A percentile compares a stretch with the other conserved stretches of the same genome.
Conservation (phyloP, 148 eudicot genomes). For the Rhododendron vialii region DNA sequence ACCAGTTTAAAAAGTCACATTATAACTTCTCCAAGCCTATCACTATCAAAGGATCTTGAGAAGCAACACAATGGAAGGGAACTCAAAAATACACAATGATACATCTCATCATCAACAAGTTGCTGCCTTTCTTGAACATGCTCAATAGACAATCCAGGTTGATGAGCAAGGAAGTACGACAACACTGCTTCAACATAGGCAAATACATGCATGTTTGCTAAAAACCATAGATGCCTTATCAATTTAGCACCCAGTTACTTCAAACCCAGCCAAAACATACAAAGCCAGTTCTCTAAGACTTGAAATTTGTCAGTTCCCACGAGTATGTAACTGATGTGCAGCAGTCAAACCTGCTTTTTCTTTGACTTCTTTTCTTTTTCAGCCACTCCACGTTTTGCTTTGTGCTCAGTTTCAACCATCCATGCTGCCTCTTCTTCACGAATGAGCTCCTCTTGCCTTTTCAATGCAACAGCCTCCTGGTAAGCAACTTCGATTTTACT, state of each 20-base stretch:
- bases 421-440: conserved; percentile 96
- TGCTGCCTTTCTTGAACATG: not conserved
- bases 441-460: conserved; percentile 98
- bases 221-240: not conserved
- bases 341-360: conserved; percentile 80
- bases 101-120: not conserved
- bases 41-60: not conserved
- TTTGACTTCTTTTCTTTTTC: conserved; percentile 84
- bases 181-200: not conserved
- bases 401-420: conserved; percentile 84
- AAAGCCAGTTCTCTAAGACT: not conserved
- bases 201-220: not conserved
- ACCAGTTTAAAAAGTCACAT: not conserved
- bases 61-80: not conserved
- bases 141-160: not conserved
- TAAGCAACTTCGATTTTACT: conserved; percentile 94
- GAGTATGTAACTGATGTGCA: not conserved
- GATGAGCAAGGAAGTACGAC: not conserved
- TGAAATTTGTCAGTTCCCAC: not conserved
- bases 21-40: not conserved
- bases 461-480: conserved; percentile 94
- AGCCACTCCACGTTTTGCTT: conserved; percentile 63
- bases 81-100: not conserved
- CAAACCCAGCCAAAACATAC: not conserved
- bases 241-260: not conserved